Evolutionary conservation across 2,329 filamentous ascomycete genomes (phyloP).

Genomic region (Aspergillus texensis): DNA sequence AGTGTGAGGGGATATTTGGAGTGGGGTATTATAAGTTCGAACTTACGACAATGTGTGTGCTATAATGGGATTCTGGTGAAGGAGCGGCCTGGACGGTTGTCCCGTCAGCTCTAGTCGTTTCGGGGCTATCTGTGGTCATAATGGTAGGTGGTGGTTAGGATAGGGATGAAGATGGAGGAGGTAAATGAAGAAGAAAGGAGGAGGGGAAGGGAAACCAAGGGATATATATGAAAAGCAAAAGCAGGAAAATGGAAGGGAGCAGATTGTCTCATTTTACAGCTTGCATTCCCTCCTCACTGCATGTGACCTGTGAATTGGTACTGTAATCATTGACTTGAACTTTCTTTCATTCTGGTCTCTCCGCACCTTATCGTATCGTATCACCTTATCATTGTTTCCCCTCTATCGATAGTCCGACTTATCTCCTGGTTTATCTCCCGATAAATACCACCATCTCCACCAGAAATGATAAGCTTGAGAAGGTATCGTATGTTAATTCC

Average conservation of each 20-base stretch:
- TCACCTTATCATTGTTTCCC: slow-evolving; percentile 4
- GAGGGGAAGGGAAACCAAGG: background rate
- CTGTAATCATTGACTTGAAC: background rate
- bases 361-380: slow-evolving; percentile 31
- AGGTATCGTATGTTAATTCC: background rate
- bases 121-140: slow-evolving; percentile 25
- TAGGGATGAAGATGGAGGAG: background rate
- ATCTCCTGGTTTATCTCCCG: background rate
- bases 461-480: background rate
- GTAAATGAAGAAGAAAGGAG: background rate
- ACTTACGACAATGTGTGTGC: slow-evolving; percentile 40
- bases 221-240: background rate
- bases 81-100: slow-evolving; percentile 24
- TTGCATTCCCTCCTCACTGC: slow-evolving; percentile 14
- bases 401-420: background rate
- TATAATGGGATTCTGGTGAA: slow-evolving; percentile 29
- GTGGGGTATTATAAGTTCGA: background rate
- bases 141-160: slow-evolving; percentile 5
- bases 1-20: slow-evolving; percentile 9
- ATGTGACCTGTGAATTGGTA: slow-evolving; percentile 27
- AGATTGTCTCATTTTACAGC: background rate
- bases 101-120: slow-evolving; percentile 21
- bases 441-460: background rate
- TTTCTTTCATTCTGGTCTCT: slow-evolving; percentile 14
- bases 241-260: background rate